Percentiles rank a stretch among this genome's conserved stretches.
Conservation (phyloP, 352 stramenopile genomes). For the Globisporangium cederbergense region DNA sequence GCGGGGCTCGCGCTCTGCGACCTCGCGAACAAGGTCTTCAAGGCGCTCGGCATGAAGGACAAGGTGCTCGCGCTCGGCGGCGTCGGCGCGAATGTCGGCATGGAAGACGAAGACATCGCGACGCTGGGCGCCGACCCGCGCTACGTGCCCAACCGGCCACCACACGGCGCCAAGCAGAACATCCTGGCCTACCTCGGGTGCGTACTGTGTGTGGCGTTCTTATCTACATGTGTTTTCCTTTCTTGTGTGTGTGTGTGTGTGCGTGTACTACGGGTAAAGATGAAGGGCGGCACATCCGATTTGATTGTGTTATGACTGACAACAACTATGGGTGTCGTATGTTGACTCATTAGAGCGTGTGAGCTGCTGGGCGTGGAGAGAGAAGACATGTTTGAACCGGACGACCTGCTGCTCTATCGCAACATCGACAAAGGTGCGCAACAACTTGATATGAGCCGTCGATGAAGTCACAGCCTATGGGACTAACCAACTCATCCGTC, state of each 20-base stretch:
- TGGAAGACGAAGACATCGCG: background rate
- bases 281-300: background rate
- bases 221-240: background rate
- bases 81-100: background rate
- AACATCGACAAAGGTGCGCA: conserved; percentile 68
- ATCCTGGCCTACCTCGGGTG: conserved; percentile 68
- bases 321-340: background rate
- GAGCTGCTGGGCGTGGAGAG: conserved; percentile 54
- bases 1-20: conserved; percentile 64
- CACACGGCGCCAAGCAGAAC: conserved; percentile 34
- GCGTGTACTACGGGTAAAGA: background rate
- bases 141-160: conserved; percentile 4
- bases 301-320: conserved; percentile 5
- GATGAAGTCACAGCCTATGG: background rate
- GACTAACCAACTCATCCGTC: background rate
- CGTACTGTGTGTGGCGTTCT: background rate
- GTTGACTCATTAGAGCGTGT: conserved; percentile 40
- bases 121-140: background rate
- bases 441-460: background rate
- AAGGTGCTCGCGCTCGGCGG: conserved; percentile 22
- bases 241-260: background rate
- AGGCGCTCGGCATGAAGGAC: conserved; percentile 75
- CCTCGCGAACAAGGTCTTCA: conserved; percentile 71
- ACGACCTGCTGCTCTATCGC: conserved; percentile 56
- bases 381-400: conserved; percentile 65